A percentile compares a stretch with the other conserved stretches of the same genome.
These are phyloP conservation scores for Phaeotremella fagi DNA, from an alignment of 768 basidiomycete species.

Conservation along the genomic window DNA sequence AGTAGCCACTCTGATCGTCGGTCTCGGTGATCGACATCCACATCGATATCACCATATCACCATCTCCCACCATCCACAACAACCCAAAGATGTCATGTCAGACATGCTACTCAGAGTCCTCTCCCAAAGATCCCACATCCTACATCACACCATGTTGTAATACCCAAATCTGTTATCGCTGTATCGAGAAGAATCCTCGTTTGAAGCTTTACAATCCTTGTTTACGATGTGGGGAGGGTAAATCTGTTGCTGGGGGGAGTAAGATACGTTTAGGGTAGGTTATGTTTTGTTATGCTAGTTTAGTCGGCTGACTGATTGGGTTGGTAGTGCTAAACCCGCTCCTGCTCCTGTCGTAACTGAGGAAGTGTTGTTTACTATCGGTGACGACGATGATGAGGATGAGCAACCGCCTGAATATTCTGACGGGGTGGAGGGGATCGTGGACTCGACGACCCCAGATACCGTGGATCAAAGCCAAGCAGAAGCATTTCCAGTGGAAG, in stretches of 20 bases:
- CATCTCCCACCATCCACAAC: not conserved
- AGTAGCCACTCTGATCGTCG: no score
- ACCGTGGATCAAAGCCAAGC: not conserved
- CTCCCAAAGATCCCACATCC: not conserved
- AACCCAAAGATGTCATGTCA: constrained; percentile 18
- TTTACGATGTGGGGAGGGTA: constrained; percentile 38
- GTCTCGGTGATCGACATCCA: no score
- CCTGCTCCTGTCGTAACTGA: no score
- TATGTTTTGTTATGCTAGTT: no score
- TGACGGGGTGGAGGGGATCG: not conserved
- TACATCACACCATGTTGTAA: constrained; percentile 41
- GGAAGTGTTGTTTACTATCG: constrained; percentile 30
- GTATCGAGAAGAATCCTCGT: constrained; percentile 36
- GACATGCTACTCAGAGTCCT: constrained; percentile 32
- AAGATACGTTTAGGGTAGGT: constrained; percentile 2
- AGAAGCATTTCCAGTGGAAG: constrained; percentile 6
- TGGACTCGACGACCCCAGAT: not conserved
- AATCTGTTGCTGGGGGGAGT: constrained; percentile 11
- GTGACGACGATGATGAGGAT: constrained; percentile 28
- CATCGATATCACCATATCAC: not conserved
- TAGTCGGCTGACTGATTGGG: no score
- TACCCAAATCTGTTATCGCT: constrained; percentile 36
- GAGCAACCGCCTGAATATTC: constrained; percentile 18
- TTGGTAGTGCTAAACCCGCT: no score
- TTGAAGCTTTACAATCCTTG: constrained; percentile 42